These are phyloP conservation scores for Talaromyces sp. DNA, from an alignment of 2,329 filamentous ascomycete species.

Conservation along the genomic window DNA sequence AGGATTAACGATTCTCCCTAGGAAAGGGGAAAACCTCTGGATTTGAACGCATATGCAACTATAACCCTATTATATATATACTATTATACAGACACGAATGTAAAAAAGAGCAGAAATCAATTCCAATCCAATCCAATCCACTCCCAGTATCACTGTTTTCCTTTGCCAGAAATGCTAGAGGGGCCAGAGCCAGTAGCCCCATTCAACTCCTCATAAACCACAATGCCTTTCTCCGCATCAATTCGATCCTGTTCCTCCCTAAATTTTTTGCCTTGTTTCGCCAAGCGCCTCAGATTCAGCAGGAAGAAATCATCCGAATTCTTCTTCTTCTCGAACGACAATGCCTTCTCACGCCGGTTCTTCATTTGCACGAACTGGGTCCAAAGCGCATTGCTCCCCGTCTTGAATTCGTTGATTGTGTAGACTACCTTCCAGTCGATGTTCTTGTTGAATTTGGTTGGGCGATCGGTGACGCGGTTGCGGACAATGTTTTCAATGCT, in stretches of 20 bases:
- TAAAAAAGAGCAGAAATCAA: neutral
- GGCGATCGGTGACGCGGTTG: conserved; percentile 51
- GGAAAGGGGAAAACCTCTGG: too few species aligned
- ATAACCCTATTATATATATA: neutral
- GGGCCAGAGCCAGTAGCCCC: neutral
- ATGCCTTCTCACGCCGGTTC: conserved; percentile 51
- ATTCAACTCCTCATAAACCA: conserved; percentile 23
- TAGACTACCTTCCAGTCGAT: conserved; percentile 76
- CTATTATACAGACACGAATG: conserved; percentile 5
- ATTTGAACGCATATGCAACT: neutral
- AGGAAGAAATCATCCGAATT: conserved; percentile 45
- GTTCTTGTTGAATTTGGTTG: conserved; percentile 54
- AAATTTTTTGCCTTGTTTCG: conserved; percentile 56
- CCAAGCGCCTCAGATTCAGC: conserved; percentile 42
- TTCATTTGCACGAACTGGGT: conserved; percentile 57
- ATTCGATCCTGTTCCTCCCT: conserved; percentile 54
- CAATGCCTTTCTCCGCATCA: conserved; percentile 45
- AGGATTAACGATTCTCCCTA: too few species aligned
- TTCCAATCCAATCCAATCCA: too few species aligned
- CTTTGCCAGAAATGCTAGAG: neutral
- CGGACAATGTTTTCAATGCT: conserved; percentile 71
- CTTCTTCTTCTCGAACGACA: conserved; percentile 38
- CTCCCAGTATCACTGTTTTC: neutral
- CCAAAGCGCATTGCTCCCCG: conserved; percentile 36
- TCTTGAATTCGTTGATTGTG: conserved; percentile 61